These are phyloP conservation scores for Coemansia sp. DNA, from an alignment of 192 early-diverging fungal genomes.

Conservation along the genomic window DNA sequence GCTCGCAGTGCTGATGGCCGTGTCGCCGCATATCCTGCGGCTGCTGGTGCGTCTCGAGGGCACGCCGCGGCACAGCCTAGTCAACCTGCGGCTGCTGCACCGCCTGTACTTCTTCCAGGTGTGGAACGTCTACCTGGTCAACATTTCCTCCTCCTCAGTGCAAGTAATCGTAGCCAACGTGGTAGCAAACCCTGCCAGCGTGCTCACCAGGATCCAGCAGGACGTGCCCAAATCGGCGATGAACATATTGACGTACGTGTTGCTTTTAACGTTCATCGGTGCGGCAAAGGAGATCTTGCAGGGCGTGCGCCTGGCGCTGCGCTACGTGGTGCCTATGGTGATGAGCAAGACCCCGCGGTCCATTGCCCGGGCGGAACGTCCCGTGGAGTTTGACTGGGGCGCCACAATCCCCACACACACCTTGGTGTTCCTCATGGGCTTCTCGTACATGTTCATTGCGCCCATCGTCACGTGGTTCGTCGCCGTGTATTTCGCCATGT, in stretches of 20 bases:
- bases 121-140: constrained; percentile 76
- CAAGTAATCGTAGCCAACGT: constrained; percentile 38
- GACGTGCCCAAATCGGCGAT: constrained; percentile 71
- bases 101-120: constrained; percentile 80
- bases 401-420: constrained; percentile 65
- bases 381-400: constrained; percentile 57
- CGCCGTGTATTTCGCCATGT: constrained; percentile 67
- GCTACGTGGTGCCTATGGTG: constrained; percentile 55
- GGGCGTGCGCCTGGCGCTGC: constrained; percentile 61
- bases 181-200: constrained; percentile 16
- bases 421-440: constrained; percentile 68
- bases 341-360: constrained; percentile 73
- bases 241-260: constrained; percentile 83
- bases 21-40: constrained; percentile 66
- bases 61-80: constrained; percentile 54
- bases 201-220: constrained; percentile 56
- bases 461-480: constrained; percentile 79
- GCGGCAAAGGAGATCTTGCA: constrained; percentile 69
- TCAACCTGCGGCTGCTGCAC: constrained; percentile 62
- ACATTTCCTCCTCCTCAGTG: constrained; percentile 68
- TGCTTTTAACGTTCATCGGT: constrained; percentile 68
- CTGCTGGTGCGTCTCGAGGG: constrained; percentile 63
- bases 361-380: constrained; percentile 55
- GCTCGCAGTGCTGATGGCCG: constrained; percentile 65
- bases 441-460: constrained; percentile 78